Evolutionary conservation across 768 basidiomycete species (phyloP), one percentile per base, ranked within the genome.

Genomic region (Auriscalpium orientale): DNA sequence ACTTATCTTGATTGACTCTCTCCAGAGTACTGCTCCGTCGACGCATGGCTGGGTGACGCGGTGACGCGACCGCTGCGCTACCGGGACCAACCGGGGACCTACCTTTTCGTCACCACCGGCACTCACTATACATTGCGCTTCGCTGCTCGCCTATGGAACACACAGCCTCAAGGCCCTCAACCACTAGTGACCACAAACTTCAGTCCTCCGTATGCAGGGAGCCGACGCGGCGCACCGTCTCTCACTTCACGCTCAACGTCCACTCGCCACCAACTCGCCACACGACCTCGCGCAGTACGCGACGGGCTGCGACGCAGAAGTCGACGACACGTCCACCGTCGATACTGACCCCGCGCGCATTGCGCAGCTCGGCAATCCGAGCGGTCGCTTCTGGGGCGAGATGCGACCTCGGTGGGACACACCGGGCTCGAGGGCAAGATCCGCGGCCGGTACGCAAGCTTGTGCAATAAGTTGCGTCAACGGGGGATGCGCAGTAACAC

Each of bases 361-460:
- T 59, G 64, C 67, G 46, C 68, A 69, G 20, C 76, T 81, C 35
- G 81, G 74, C 37, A 58, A 56, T 11, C 55, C 82, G 15, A 84
- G 83, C 3, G 88, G 74, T 2, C 76, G 82, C 53, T 95, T 95
- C 67, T 88, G 82, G 81, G 93, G 93, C 2, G 77, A 84, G 22
- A 85, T 95, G 84, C 72, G 78, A n/a, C 40, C 74, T 90, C 16
- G 76, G 73, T 43, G 88, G 94, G 1, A n/a, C 82, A 80, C 49
- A 74, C 82, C 2, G 82, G 81, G n/a, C 70, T 85, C 52, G 79
- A 84, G 63, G 80, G 82, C 1, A 79, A 81, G 62, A 76, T 95
- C 38, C 75, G 90, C 49, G 84, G 85, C 6, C 95, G 95, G 0
- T 98, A 95, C 70, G 91, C 92, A 15, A 95, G 91, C 16, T 91